Evolutionary conservation across 2,329 filamentous ascomycete species (phyloP), one percentile per base, ranked within the genome.

Genomic region (Huntiella moniliformis): DNA sequence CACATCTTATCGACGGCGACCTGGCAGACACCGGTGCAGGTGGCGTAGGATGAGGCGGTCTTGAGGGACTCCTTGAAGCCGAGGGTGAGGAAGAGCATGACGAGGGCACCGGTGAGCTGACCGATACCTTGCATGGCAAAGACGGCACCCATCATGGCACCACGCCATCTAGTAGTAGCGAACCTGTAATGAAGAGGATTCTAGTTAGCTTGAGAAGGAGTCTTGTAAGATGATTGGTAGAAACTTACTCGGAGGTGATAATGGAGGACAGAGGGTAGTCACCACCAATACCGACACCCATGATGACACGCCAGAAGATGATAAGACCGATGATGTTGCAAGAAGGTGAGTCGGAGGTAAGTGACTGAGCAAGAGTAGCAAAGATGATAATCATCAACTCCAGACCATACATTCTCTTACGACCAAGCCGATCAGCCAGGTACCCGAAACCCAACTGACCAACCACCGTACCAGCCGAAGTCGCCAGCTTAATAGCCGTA

Each of bases 61-160:
- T 66, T 54, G 0, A 84, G 68, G 4, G 74, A 73, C 12, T 70
- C 63, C 60, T 76, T 80, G 67, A 84, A 86, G 41, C 77, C 79
- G 11, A 76, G 64, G 0, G 79, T 81, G 47, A 82, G 71, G 55
- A 87, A 82, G 40, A 91, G 66, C 59, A 83, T 79, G 51, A 91
- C 68, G 28, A 88, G 72, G 40, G 81, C 81, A 42, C 79, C 82
- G 18, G 67, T 68, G 46, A 91, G 76, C 61, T 91, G 83, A 15
- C 84, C 83, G 44, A 91, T 71, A 52, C 83, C 82, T 60, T 92
- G 83, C 81, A 87, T 88, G 53, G 82, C 81, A 56, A 91, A 91
- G 45, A 91, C 83, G 12, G 81, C 70, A 32, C 75, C 81, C 78
- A 92, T 87, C 79, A 91, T 91, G 52, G 82, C 82, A 53, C 82